phyloP scores from a whole-genome alignment of 768 basidiomycete species.

The Tulasnella sp. region DNA sequence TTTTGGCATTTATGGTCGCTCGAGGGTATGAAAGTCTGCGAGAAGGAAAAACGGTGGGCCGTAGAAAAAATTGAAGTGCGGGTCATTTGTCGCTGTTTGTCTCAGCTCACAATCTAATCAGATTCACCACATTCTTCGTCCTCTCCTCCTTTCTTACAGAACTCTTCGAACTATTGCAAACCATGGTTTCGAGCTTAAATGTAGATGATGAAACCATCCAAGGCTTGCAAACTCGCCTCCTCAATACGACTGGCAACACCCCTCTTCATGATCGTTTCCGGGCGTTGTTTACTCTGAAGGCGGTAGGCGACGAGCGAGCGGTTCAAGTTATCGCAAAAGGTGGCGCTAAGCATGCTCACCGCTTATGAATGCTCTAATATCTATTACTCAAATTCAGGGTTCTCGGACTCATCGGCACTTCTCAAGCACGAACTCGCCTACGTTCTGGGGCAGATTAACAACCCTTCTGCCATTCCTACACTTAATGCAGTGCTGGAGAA shows the following conservation, averaged over 20 bases:
- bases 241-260: conserved; percentile 68
- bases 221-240: conserved; percentile 67
- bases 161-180: neutral
- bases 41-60: neutral
- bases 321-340: conserved; percentile 84
- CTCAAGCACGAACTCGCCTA: conserved; percentile 98
- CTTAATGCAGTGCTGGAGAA: conserved; percentile 74
- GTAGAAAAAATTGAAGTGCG: conserved; percentile 14
- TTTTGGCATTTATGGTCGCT: conserved; percentile 61
- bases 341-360: conserved; percentile 36
- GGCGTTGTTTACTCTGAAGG: conserved; percentile 88
- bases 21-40: neutral
- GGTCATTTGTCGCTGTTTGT: conserved; percentile 13
- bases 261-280: conserved; percentile 85
- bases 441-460: conserved; percentile 89
- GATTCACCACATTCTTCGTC: conserved; percentile 15
- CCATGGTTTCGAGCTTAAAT: conserved; percentile 9
- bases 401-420: conserved; percentile 80
- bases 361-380: conserved; percentile 9
- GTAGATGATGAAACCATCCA: conserved; percentile 42
- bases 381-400: conserved; percentile 50
- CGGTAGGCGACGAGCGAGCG: conserved; percentile 64
- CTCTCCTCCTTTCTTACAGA: neutral
- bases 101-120: conserved; percentile 1
- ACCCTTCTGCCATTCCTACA: conserved; percentile 64